Base-by-base conservation (phyloP, 805 yeast species). In the Ogataea neopini region DNA sequence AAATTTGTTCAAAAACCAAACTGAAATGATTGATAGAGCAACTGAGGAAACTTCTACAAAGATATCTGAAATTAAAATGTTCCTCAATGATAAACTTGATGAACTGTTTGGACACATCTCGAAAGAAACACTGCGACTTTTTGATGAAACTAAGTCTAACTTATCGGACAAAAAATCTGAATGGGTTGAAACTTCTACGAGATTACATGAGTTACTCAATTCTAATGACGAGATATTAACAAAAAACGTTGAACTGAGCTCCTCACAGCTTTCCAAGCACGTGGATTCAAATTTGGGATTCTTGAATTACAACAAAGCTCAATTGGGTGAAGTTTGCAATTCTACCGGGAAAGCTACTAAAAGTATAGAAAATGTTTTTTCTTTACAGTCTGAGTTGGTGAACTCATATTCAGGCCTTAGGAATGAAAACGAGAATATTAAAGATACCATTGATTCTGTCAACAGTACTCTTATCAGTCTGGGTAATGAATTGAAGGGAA, bases 261-360 rank as follows among this genome's bases (percentile, higher is more conserved):
- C 47, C 9, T 17, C 48, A 11, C 48, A 40, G 7, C 11, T 51
- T 6, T 17, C 36, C 15, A 47, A 41, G 13, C 54, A 56, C 17
- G 9, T 49, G 18, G 57, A 52, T 8, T 41, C 59, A 4, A 50
- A 39, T 14, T 18, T 48, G 6, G 56, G 56, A 2, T 50, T 49
- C 17, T 34, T 56, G 36, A 53, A 51, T 29, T 51, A 51, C 45
- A 50, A 53, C 22, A 45, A 36, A 17, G 50, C 52, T 29, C 48
- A 48, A 23, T 14, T 52, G 13, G 33, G 43, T 18, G 46, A 48
- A 14, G 20, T 52, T 18, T 36, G 25, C 20, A 41, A 7, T 19
- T 35, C 28, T 20, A 19, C 43, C n/a, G 20, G 25, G 5, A 17
- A 29, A 13, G 20, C 38, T 6, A 13, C 45, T 2, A 23, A 19